Evolutionary conservation across 2,329 filamentous ascomycete genomes (phyloP), one percentile per base, ranked within the genome.

Genomic region (Aspergillus felis): DNA sequence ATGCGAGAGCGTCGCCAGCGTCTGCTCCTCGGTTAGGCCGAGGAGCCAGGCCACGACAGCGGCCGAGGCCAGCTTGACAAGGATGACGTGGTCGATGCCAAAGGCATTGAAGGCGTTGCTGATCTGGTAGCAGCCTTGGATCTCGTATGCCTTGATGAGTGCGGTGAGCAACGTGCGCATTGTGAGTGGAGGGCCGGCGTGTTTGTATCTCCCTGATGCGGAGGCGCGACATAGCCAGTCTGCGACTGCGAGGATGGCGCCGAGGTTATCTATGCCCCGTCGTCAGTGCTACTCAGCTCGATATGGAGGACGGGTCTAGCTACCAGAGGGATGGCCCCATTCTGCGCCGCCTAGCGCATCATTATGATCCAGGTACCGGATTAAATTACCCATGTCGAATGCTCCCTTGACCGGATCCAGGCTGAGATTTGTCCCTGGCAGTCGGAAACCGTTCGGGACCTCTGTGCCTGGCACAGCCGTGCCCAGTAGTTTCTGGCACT

Each of bases 341-440:
- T 78, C 76, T n/a, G 65, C 67, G 0, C 74, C 76, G 8, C 64
- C 55, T n/a, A 72, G 66, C 4, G 70, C 75, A 66, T 78, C 76
- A 52, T 77, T 78, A 51, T 76, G 74, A 57, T 78, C 76, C 14
- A 78, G 59, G 53, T 76, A 78, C 27, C 76, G 66, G 41, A 78
- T 76, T 59, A 75, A 58, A 2, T 65, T 60, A 0, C 74, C 74
- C 24, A 78, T 46, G 53, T 74, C 70, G 54, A 78, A 78, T 14
- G 76, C 71, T 0, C 74, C 76, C 50, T 77, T 73, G 1, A 73
- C 48, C 3, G 70, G 68, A 55, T 78, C 76, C 12, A 78, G 51
- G 8, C 66, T 57, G 41, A 69, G 67, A 3, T 42, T n/a, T 4
- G 76, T 78, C 1, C 76, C 76, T 0, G 76, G 76, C 0, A 78